Conservation (phyloP, 1,284 basidiomycete species). For the Marasmius fiardii region DNA sequence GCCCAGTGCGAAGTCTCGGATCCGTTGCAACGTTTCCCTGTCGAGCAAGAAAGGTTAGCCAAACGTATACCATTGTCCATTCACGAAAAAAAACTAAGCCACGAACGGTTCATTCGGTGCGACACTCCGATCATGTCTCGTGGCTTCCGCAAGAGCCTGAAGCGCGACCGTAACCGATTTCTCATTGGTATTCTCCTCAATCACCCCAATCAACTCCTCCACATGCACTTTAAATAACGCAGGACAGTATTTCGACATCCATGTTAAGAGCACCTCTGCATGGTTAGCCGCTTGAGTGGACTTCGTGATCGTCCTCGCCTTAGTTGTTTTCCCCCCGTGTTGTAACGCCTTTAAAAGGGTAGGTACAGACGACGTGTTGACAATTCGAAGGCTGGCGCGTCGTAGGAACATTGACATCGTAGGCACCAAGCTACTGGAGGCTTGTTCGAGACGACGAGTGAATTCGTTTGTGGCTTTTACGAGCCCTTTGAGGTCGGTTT, state of each 20-base stretch:
- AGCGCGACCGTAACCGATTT: conserved; percentile 66
- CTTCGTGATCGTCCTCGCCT: conserved; percentile 31
- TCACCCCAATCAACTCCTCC: conserved; percentile 1
- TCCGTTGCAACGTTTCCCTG: conserved; percentile 67
- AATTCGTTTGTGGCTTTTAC: conserved; percentile 82
- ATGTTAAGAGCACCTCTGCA: conserved; percentile 50
- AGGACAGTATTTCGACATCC: conserved; percentile 79
- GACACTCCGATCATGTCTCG: conserved; percentile 54
- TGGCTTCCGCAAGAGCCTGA: conserved; percentile 72
- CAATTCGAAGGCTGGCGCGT: conserved; percentile 65
- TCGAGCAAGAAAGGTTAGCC: conserved; percentile 6
- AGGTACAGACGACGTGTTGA: conserved; percentile 86
- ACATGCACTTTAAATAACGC: conserved; percentile 56
- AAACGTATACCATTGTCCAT: no score
- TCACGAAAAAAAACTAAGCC: conserved; percentile 2
- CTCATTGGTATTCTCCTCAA: conserved; percentile 38
- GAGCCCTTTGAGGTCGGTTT: conserved; percentile 79
- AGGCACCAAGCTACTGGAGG: conserved; percentile 53
- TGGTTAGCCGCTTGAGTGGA: conserved; percentile 37
- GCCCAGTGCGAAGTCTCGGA: conserved; percentile 58
- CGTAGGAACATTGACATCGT: conserved; percentile 80
- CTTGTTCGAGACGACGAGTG: conserved; percentile 69
- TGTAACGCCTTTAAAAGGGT: conserved; percentile 71
- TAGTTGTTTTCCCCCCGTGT: conserved; percentile 26
- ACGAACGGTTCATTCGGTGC: conserved; percentile 67